Evolutionary conservation across 495 filamentous ascomycete species (phyloP), one percentile per base, ranked within the genome.

Genomic region (Hamigera avellanea): DNA sequence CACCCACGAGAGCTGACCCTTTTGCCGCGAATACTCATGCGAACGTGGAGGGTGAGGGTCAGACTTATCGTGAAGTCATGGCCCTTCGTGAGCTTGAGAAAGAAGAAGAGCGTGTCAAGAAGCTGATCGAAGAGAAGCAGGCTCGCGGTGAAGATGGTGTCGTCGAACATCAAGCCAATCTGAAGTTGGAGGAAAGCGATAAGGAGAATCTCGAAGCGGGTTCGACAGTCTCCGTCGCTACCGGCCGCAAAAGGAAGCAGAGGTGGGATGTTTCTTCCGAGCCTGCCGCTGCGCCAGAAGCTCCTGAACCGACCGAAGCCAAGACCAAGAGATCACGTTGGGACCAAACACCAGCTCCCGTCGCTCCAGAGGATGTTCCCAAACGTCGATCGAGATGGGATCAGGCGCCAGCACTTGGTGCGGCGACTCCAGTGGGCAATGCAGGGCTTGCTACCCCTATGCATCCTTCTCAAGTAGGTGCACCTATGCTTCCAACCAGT

Each of bases 21-120:
- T 94, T 93, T 49, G 83, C 83, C 21, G 75, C 76, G 43, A 83
- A 86, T 53, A 56, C 73, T 33, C 72, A 86, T 47, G 77, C 73
- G 19, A 80, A 76, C 35, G 73, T 69, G 13, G 64, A 78, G 26
- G 72, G 70, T 40, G 76, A 78, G 37, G 80, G 77, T n/a, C 72
- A 76, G 44, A 93, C 78, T 42, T 96, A 96, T 50, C 75, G 81
- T 47, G 85, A 93, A 43, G 73, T 93, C 43, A 96, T 99, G 93
- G 81, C 81, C 41, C 70, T 80, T 27, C 77, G 84, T 39, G 91
- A 99, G 43, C 53, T 99, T 14, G 89, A 99, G 57, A 76, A 86
- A 39, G 91, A 99, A 61, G 91, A 99, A 64, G 83, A 91, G 48
- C 75, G 89, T 42, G 82, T 99, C 21, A 70, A 73, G 45, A 80